These are phyloP conservation scores for Imleria badia DNA, from an alignment of 768 basidiomycete species.

Conservation along the genomic window DNA sequence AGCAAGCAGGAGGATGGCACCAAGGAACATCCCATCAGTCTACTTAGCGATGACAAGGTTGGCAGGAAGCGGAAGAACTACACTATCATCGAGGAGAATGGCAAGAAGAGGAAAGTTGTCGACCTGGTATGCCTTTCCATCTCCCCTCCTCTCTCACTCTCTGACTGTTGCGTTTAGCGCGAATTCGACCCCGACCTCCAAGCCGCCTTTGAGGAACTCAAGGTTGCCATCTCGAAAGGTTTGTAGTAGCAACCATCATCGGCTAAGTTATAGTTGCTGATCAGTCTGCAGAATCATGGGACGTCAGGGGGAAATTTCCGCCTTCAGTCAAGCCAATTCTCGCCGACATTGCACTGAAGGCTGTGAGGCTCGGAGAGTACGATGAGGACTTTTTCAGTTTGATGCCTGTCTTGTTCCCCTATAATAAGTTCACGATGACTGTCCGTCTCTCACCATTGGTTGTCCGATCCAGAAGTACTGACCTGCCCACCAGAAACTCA, in stretches of 20 bases:
- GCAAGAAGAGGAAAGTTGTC: conserved; percentile 71
- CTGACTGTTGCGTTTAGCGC: conserved; percentile 35
- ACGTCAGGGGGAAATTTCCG: conserved; percentile 88
- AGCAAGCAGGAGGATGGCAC: conserved; percentile 41
- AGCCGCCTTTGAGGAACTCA: conserved; percentile 56
- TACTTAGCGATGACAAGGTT: conserved; percentile 39
- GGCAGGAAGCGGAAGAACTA: conserved; percentile 58
- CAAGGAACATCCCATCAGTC: conserved; percentile 50
- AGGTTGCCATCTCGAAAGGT: conserved; percentile 60
- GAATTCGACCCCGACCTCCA: conserved; percentile 75
- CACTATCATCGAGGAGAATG: conserved; percentile 50
- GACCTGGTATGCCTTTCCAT: conserved; percentile 50
- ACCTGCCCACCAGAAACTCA: conserved; percentile 67
- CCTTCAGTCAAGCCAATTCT: conserved; percentile 72
- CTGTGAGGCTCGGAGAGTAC: conserved; percentile 84
- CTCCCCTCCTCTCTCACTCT: neutral
- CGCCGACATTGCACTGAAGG: conserved; percentile 67
- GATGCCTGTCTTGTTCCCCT: conserved; percentile 87
- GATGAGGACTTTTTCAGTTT: conserved; percentile 89
- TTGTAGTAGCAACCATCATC: neutral
- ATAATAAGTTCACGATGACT: conserved; percentile 94
- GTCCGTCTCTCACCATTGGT: conserved; percentile 39
- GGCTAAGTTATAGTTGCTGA: neutral
- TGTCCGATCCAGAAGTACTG: neutral
- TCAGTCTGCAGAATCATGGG: conserved; percentile 63